Percentiles rank a stretch among this genome's conserved stretches.
phyloP scores from a whole-genome alignment of 768 basidiomycete genomes.

The Xerocomellus amylosporus region DNA sequence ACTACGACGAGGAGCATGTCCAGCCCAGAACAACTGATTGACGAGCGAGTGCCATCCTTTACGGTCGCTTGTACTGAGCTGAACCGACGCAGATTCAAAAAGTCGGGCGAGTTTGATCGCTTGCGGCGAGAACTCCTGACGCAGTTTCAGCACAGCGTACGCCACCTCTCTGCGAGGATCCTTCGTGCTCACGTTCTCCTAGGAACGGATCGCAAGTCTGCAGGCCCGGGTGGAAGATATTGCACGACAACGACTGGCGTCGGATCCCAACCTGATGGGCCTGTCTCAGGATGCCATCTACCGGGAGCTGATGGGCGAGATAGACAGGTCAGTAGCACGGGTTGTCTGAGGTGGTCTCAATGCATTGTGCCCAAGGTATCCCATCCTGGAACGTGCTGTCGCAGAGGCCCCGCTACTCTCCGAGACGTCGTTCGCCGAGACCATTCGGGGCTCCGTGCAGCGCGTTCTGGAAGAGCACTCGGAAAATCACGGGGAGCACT shows the following conservation, averaged over 20 bases:
- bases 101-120: slow-evolving; percentile 75
- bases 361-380: slow-evolving; percentile 44
- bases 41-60: slow-evolving; percentile 47
- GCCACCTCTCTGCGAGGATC: slow-evolving; percentile 16
- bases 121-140: slow-evolving; percentile 61
- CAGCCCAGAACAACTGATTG: slow-evolving; percentile 59
- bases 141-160: slow-evolving; percentile 61
- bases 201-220: slow-evolving; percentile 55
- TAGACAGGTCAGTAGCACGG: slow-evolving; percentile 51
- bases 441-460: slow-evolving; percentile 42
- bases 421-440: slow-evolving; percentile 45
- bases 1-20: slow-evolving; percentile 46
- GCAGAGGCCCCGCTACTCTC: slow-evolving; percentile 47
- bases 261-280: slow-evolving; percentile 53
- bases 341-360: neutral
- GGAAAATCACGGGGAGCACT: neutral
- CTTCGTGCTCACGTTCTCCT: neutral
- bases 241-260: slow-evolving; percentile 50
- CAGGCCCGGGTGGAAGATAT: slow-evolving; percentile 61
- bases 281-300: slow-evolving; percentile 52
- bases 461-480: slow-evolving; percentile 44
- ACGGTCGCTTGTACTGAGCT: neutral
- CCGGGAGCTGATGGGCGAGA: slow-evolving; percentile 65
- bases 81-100: slow-evolving; percentile 59
- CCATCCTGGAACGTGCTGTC: slow-evolving; percentile 62